Percentiles rank a stretch among this genome's conserved stretches.
Conservation (phyloP, 2,329 filamentous ascomycete genomes). For the Xylariaceae sp. region DNA sequence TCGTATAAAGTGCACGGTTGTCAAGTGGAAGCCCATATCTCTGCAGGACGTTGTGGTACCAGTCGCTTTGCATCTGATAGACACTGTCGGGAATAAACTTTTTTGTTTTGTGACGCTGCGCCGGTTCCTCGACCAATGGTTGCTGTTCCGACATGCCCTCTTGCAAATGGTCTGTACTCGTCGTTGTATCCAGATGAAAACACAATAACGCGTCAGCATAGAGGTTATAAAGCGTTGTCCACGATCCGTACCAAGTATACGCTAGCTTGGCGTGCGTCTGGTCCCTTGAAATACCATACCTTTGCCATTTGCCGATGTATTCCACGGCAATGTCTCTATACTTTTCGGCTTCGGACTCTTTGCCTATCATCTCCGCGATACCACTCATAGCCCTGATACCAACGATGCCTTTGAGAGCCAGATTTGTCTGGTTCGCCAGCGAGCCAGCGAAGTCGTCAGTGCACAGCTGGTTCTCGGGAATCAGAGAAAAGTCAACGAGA, state of each 20-base stretch:
- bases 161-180: constrained; percentile 11
- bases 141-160: constrained; percentile 4
- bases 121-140: constrained; percentile 11
- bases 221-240: constrained; percentile 78
- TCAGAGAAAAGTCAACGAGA: constrained; percentile 65
- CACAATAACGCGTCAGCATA: constrained; percentile 75
- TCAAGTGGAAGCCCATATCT: constrained; percentile 81
- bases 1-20: constrained; percentile 78
- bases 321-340: constrained; percentile 62
- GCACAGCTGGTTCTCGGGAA: constrained; percentile 69
- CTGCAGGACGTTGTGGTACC: constrained; percentile 77
- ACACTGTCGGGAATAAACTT: constrained; percentile 70
- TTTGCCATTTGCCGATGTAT: constrained; percentile 71
- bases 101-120: constrained; percentile 22
- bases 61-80: constrained; percentile 76
- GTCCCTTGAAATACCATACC: constrained; percentile 67
- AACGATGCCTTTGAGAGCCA: constrained; percentile 74
- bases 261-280: constrained; percentile 72
- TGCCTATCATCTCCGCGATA: constrained; percentile 58
- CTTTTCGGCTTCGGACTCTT: constrained; percentile 56
- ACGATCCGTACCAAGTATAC: constrained; percentile 78
- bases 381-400: constrained; percentile 77
- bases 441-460: constrained; percentile 79
- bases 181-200: constrained; percentile 58
- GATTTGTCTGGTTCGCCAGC: constrained; percentile 70